Conservation (phyloP, 1,284 basidiomycete genomes). For the Stereum hirsutum region DNA sequence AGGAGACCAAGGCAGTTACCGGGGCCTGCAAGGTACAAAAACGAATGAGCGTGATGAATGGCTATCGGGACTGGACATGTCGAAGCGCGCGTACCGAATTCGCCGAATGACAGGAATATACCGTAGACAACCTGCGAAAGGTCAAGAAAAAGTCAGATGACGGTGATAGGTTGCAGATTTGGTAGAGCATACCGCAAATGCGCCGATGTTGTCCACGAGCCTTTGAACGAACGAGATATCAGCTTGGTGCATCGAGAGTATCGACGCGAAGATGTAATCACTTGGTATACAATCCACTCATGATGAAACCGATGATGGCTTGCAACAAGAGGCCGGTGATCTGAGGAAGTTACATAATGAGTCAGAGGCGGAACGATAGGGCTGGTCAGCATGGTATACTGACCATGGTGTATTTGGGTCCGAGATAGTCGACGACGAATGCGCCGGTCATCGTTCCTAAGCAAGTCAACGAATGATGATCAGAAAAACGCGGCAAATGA, state of each 20-base stretch:
- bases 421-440: slow-evolving; percentile 66
- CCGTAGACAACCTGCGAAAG: slow-evolving; percentile 66
- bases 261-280: slow-evolving; percentile 17
- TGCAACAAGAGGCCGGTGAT: slow-evolving; percentile 65
- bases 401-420: slow-evolving; percentile 74
- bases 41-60: no score
- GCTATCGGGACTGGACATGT: no score
- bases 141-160: no score
- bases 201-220: slow-evolving; percentile 58
- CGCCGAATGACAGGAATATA: slow-evolving; percentile 83
- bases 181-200: slow-evolving; percentile 55
- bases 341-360: no score
- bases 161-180: background rate
- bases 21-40: slow-evolving; percentile 35
- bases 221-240: slow-evolving; percentile 21
- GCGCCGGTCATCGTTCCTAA: slow-evolving; percentile 71
- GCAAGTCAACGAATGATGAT: background rate
- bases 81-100: slow-evolving; percentile 38
- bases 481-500: background rate
- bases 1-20: slow-evolving; percentile 78
- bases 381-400: no score
- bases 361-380: no score
- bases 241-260: background rate
- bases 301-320: slow-evolving; percentile 73
- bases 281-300: slow-evolving; percentile 69